A percentile compares a stretch with the other conserved stretches of the same genome.
Evolutionary conservation across 805 yeast species (phyloP).

Genomic region (Kodamaea kaohsiungensis): DNA sequence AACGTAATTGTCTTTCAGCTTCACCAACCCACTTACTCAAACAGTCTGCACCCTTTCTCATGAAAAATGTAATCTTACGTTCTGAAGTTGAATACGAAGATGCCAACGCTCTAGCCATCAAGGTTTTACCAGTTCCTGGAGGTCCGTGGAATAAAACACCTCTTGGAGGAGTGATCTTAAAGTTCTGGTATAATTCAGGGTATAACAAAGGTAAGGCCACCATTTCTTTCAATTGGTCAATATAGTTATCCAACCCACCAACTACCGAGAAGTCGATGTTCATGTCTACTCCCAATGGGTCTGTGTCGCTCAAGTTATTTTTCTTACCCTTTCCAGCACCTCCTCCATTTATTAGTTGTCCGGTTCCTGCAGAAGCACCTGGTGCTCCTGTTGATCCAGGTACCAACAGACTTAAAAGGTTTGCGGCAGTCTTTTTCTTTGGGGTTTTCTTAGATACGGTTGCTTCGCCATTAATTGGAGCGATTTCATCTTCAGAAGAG

Average conservation of each 20-base stretch:
- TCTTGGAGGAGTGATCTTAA: conserved; percentile 92
- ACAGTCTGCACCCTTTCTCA: conserved; percentile 98
- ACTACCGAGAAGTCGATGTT: conserved; percentile 80
- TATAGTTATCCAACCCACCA: conserved; percentile 90
- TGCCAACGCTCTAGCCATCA: conserved; percentile 97
- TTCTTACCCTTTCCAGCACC: conserved; percentile 43
- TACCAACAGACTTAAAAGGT: conserved; percentile 8
- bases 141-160: conserved; percentile 99
- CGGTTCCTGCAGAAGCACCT: conserved; percentile 19
- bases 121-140: conserved; percentile 98
- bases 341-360: conserved; percentile 35
- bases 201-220: conserved; percentile 88
- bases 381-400: conserved; percentile 12
- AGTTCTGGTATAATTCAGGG: conserved; percentile 89
- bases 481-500: conserved; percentile 63
- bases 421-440: conserved; percentile 14
- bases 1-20: conserved; percentile 90
- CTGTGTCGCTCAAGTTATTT: conserved; percentile 78
- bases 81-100: conserved; percentile 88
- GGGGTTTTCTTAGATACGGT: conserved; percentile 31
- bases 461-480: conserved; percentile 45
- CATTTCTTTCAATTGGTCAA: conserved; percentile 94
- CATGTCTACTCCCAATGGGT: conserved; percentile 90
- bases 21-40: conserved; percentile 99
- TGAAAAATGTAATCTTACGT: conserved; percentile 88